These are phyloP conservation scores for Zymoseptoria brevis DNA, from an alignment of 2,329 filamentous ascomycete genomes.

Conservation along the genomic window DNA sequence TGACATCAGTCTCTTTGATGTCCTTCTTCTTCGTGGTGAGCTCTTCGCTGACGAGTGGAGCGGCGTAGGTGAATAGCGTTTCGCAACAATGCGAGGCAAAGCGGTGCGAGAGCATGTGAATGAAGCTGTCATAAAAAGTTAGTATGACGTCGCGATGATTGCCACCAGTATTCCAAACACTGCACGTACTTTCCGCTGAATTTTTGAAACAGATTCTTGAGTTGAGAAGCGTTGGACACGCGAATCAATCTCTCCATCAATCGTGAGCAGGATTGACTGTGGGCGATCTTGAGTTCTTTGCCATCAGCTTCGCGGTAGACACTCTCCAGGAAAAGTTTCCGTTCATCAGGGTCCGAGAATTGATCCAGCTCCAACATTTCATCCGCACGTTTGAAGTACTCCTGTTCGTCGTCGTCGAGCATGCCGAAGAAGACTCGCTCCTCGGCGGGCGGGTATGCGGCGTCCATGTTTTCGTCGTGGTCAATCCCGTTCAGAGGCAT, in stretches of 20 bases:
- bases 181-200: slow-evolving; percentile 64
- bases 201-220: slow-evolving; percentile 77
- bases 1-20: slow-evolving; percentile 37
- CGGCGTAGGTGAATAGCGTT: slow-evolving; percentile 77
- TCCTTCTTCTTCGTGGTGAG: slow-evolving; percentile 41
- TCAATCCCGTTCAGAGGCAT: slow-evolving; percentile 16
- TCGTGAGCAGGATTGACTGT: slow-evolving; percentile 89
- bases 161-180: not conserved
- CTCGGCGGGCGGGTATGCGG: slow-evolving; percentile 26
- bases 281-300: slow-evolving; percentile 92
- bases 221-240: slow-evolving; percentile 67
- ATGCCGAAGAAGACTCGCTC: slow-evolving; percentile 85
- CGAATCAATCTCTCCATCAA: slow-evolving; percentile 87
- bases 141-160: slow-evolving; percentile 1
- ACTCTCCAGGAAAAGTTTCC: slow-evolving; percentile 55
- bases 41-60: slow-evolving; percentile 70
- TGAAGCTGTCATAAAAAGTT: slow-evolving; percentile 48
- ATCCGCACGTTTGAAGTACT: slow-evolving; percentile 87
- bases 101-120: slow-evolving; percentile 84
- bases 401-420: slow-evolving; percentile 85
- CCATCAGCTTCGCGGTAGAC: slow-evolving; percentile 80
- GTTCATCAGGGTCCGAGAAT: slow-evolving; percentile 64
- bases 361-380: slow-evolving; percentile 84
- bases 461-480: slow-evolving; percentile 22
- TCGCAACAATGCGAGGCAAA: slow-evolving; percentile 98